Evolutionary conservation across 2,329 filamentous ascomycete genomes (phyloP), one percentile per base, ranked within the genome.

Genomic region (Dryadomyces sulphureus): DNA sequence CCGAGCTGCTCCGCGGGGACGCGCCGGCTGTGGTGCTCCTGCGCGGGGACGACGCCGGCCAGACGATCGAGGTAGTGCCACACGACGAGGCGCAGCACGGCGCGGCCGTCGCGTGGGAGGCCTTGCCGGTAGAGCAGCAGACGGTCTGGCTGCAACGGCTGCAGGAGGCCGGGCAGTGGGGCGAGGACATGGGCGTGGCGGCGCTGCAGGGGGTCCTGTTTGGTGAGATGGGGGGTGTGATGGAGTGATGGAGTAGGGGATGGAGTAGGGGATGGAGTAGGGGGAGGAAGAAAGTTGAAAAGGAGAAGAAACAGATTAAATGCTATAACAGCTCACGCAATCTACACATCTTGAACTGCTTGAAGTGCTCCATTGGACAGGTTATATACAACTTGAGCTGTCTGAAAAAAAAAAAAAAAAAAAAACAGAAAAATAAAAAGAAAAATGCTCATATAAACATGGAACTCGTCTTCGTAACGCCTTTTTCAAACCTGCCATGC

Each of bases 131-230:
- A 12, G 63, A 73, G 45, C 75, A 89, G 60, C 75, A 75, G 59
- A 64, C 68, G 44, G 65, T 67, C 17, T 93, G 87, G 87, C 86
- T 78, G 63, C 62, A 73, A 53, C 75, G 72, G 57, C 68, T 93
- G 32, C 67, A 68, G 46, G 70, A 79, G 46, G 79, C 84, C 0
- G 86, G 86, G 0, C 76, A 87, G 52, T 93, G 85, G 86, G 75
- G 75, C n/a, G 78, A 81, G 57, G 70, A 76, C 34, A 84, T 90
- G 68, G 84, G 84, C 3, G 85, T 90, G 65, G 71, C 69, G 9
- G 75, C 92, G 25, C 73, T 93, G 54, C 78, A 80, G 62, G 83
- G 84, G 3, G 74, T 93, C 27, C 65, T 93, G 51, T 93, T 93
- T 62, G 75, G 79, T 19, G 75, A 87, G 62, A 68, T 85, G 52